Evolutionary conservation across 2,329 filamentous ascomycete species (phyloP).

Genomic region (Sclerotinia minor): DNA sequence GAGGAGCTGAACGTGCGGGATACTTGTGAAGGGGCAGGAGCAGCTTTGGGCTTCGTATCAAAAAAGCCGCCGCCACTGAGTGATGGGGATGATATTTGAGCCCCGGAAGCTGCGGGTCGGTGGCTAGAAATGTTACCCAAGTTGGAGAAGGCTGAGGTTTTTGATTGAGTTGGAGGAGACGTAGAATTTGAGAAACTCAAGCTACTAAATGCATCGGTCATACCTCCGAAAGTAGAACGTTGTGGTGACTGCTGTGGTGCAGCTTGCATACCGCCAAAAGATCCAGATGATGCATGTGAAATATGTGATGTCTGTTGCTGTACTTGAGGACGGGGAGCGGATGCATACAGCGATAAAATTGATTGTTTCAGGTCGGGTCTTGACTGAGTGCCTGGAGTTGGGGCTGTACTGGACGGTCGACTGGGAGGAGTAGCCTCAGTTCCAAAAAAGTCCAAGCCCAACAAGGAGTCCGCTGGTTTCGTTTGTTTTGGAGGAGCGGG

Average conservation of each 20-base stretch:
- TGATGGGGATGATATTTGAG: slow-evolving; percentile 50
- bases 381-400: slow-evolving; percentile 65
- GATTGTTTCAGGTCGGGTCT: slow-evolving; percentile 95
- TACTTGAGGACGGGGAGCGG: slow-evolving; percentile 74
- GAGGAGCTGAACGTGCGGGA: slow-evolving; percentile 54
- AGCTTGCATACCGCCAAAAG: slow-evolving; percentile 65
- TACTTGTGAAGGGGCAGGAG: slow-evolving; percentile 46
- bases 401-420: slow-evolving; percentile 78
- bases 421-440: slow-evolving; percentile 67
- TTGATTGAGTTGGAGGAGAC: slow-evolving; percentile 47
- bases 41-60: slow-evolving; percentile 66
- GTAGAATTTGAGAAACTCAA: slow-evolving; percentile 57
- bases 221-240: slow-evolving; percentile 50
- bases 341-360: slow-evolving; percentile 91
- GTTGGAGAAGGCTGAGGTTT: slow-evolving; percentile 50
- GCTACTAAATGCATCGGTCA: slow-evolving; percentile 78
- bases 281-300: slow-evolving; percentile 57
- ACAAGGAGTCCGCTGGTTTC: slow-evolving; percentile 78
- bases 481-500: slow-evolving; percentile 66
- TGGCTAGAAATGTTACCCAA: slow-evolving; percentile 47
- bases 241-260: slow-evolving; percentile 48
- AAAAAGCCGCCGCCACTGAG: slow-evolving; percentile 75
- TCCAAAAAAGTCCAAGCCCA: slow-evolving; percentile 92
- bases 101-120: slow-evolving; percentile 41
- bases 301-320: slow-evolving; percentile 47